Conservation (phyloP, 345 rosid species). For the Populus davidiana region DNA sequence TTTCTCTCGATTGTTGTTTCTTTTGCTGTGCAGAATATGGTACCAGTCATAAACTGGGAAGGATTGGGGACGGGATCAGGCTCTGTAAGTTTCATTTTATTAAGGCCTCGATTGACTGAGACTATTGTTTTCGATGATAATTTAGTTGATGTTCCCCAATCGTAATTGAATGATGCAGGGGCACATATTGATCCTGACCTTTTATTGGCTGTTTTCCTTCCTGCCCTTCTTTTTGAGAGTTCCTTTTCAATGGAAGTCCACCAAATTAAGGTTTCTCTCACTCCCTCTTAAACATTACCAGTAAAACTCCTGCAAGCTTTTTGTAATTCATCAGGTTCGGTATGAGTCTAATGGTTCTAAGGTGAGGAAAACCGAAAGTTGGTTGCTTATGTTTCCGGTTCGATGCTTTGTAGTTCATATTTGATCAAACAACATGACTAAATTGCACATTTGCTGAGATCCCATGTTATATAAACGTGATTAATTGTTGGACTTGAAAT, state of each 20-base stretch:
- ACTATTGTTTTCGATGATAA: background rate
- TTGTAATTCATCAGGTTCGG: background rate
- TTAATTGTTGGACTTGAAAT: background rate
- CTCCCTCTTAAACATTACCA: background rate
- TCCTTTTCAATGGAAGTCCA: slow-evolving; percentile 92
- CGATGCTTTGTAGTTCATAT: background rate
- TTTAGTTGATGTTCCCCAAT: background rate
- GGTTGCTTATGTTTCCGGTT: background rate
- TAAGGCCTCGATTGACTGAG: background rate
- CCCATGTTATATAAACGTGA: background rate
- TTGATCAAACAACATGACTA: background rate
- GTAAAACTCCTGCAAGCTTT: background rate
- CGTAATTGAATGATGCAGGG: slow-evolving; percentile 50
- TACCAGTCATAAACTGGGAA: slow-evolving; percentile 68
- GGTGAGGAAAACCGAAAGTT: background rate
- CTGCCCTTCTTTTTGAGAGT: slow-evolving; percentile 96
- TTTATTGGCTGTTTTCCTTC: slow-evolving; percentile 89
- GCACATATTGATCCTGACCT: slow-evolving; percentile 76
- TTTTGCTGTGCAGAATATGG: slow-evolving; percentile 63
- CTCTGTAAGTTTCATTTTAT: slow-evolving; percentile 58
- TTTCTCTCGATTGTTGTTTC: background rate
- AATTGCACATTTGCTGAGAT: background rate
- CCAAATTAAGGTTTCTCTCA: slow-evolving; percentile 74
- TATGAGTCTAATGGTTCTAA: background rate
- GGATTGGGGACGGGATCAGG: slow-evolving; percentile 81